These are phyloP conservation scores for Candida cerambycidarum DNA, from an alignment of 805 yeast genomes.

Conservation along the genomic window DNA sequence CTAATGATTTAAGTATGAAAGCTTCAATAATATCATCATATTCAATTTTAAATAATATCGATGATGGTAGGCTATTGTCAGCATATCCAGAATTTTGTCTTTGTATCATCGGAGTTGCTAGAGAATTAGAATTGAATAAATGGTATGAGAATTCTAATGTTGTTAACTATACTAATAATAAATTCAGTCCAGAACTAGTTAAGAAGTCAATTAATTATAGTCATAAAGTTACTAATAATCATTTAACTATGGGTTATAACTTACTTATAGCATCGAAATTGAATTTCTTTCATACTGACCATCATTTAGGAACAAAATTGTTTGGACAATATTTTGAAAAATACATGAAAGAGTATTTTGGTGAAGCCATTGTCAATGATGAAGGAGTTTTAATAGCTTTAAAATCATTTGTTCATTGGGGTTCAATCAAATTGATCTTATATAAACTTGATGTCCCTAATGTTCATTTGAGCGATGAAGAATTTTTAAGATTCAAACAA, in stretches of 20 bases:
- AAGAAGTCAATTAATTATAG: slow-evolving; percentile 36
- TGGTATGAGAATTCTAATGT: slow-evolving; percentile 52
- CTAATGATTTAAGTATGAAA: slow-evolving; percentile 26
- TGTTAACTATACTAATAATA: slow-evolving; percentile 32
- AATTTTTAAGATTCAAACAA: slow-evolving; percentile 27
- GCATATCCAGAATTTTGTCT: slow-evolving; percentile 44
- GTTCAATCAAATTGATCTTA: slow-evolving; percentile 48
- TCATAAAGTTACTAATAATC: slow-evolving; percentile 26
- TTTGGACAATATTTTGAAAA: slow-evolving; percentile 46
- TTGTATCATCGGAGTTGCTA: slow-evolving; percentile 49
- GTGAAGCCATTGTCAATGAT: slow-evolving; percentile 37
- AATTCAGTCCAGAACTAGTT: slow-evolving; percentile 25
- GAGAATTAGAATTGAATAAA: slow-evolving; percentile 45
- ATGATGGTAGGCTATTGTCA: slow-evolving; percentile 35
- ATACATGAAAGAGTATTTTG: slow-evolving; percentile 39
- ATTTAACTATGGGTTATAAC: slow-evolving; percentile 43
- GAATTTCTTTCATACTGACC: slow-evolving; percentile 57
- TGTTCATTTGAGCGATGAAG: slow-evolving; percentile 30
- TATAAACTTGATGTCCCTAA: slow-evolving; percentile 41
- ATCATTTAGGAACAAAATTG: slow-evolving; percentile 50
- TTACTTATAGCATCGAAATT: slow-evolving; percentile 47
- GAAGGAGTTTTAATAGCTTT: slow-evolving; percentile 46
- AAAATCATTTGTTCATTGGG: slow-evolving; percentile 56
- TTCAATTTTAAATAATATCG: slow-evolving; percentile 36
- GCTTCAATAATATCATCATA: slow-evolving; percentile 45